A percentile compares a stretch with the other conserved stretches of the same genome.
phyloP scores from a whole-genome alignment of 75 land plant genomes.

The Ceratopteris richardii region DNA sequence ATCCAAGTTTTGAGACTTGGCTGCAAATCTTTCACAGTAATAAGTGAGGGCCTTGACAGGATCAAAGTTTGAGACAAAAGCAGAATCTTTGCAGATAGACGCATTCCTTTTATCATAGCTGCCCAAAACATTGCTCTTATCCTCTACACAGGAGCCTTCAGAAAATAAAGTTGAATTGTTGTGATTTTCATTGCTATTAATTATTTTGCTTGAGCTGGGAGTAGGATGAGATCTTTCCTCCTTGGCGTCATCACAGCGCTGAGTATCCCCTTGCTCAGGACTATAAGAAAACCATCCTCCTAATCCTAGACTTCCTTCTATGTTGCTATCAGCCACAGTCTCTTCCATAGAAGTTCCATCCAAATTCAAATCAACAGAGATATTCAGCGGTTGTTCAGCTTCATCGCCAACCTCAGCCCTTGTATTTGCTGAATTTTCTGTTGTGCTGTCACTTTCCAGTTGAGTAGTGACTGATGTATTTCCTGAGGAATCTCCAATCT shows the following conservation, averaged over 20 bases:
- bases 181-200: not conserved
- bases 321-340: not conserved
- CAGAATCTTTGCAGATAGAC: not conserved
- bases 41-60: not conserved
- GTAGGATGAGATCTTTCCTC: not conserved
- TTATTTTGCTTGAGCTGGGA: not conserved
- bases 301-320: not conserved
- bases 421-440: constrained; percentile 1
- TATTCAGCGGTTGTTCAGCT: not conserved
- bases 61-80: not conserved
- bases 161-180: not conserved
- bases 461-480: constrained; percentile 3
- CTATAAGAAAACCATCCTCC: constrained; percentile 2
- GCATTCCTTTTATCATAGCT: not conserved
- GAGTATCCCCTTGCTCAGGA: not conserved
- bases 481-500: not conserved
- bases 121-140: not conserved
- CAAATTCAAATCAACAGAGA: not conserved
- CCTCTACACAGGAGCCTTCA: not conserved
- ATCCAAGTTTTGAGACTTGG: not conserved
- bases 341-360: not conserved
- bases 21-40: constrained; percentile 1
- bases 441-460: constrained; percentile 1
- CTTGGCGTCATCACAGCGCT: not conserved
- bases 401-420: not conserved